Evolutionary conservation across 768 basidiomycete species (phyloP), one percentile per base, ranked within the genome.

Genomic region (Pleurotus ostreatus): DNA sequence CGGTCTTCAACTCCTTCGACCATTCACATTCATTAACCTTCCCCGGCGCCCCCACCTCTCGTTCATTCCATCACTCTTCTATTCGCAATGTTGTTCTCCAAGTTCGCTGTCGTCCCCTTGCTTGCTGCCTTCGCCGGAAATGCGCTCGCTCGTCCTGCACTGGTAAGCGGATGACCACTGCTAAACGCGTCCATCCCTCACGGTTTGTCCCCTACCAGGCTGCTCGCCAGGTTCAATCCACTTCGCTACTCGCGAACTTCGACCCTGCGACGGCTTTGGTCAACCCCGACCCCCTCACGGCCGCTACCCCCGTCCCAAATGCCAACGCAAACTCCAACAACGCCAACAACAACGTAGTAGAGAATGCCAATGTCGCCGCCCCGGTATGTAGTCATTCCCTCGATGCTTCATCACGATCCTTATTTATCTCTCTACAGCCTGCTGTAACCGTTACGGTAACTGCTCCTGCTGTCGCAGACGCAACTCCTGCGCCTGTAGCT

Each of bases 81-180:
- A 30, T 25, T 37, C 22, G n/a, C 25, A 34, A 53, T 53, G 51
- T 40, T 53, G 51, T 53, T 53, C 51, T 53, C 51, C 51, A 53
- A 53, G 22, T 11, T 53, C 23, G 51, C 51, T 6, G 11, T 53
- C 13, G 41, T 44, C 15, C 41, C 41, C 41, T 44, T 44, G n/a
- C 20, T 53, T 23, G 51, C 51, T 23, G 51, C 51, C 23, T 41
- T 53, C 16, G 51, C 26, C 23, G 51, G 37, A 5, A 53, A 22
- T n/a, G 51, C 51, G 30, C 51, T 53, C 22, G 37, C 51, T 39
- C 41, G 41, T 11, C 20, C 16, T 1, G 48, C 26, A 34, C 38
- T 49, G 48, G 48, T 49, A 37, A 34, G 48, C 26, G 37, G 15
- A 26, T 9, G 20, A 6, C 25, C 48, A 34, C 15, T 15, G 15